These are phyloP conservation scores for Halenospora varia DNA, from an alignment of 495 filamentous ascomycete genomes.

Conservation along the genomic window DNA sequence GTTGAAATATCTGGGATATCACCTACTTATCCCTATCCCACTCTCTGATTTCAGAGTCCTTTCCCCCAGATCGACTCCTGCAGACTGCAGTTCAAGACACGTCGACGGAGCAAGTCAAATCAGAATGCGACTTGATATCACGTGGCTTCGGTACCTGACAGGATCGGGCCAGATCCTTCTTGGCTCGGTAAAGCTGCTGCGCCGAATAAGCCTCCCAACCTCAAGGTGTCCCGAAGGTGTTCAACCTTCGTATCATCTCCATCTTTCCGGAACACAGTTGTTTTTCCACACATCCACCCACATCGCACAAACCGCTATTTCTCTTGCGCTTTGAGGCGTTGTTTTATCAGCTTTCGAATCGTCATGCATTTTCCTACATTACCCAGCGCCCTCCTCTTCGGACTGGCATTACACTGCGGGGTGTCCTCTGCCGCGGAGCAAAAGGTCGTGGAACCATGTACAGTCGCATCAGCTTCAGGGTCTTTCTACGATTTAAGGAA, in stretches of 20 bases:
- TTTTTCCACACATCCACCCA: background rate
- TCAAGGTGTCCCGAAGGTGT: background rate
- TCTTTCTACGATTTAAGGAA: slow-evolving; percentile 87
- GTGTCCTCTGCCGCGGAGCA: slow-evolving; percentile 29
- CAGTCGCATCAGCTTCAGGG: slow-evolving; percentile 71
- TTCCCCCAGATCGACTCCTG: too few relatives aligned
- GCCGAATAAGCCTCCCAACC: background rate
- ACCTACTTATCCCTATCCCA: too few relatives aligned
- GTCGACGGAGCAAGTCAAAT: background rate
- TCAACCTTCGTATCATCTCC: background rate
- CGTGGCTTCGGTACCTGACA: background rate
- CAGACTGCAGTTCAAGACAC: too few relatives aligned
- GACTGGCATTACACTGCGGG: slow-evolving; percentile 28
- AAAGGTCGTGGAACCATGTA: slow-evolving; percentile 60
- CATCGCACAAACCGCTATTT: slow-evolving; percentile 8
- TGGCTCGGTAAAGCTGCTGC: background rate
- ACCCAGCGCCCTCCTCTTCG: slow-evolving; percentile 26
- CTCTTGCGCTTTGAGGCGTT: slow-evolving; percentile 24
- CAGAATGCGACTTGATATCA: too few relatives aligned
- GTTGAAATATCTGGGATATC: too few relatives aligned
- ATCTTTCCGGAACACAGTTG: background rate
- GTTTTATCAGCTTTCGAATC: slow-evolving; percentile 13
- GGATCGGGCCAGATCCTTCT: background rate
- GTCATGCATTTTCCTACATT: slow-evolving; percentile 22
- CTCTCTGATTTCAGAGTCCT: too few relatives aligned